Percentiles rank a stretch among this genome's conserved stretches.
Evolutionary conservation across 257 asterid genomes (phyloP).

Genomic region (Nicotiana tabacum): DNA sequence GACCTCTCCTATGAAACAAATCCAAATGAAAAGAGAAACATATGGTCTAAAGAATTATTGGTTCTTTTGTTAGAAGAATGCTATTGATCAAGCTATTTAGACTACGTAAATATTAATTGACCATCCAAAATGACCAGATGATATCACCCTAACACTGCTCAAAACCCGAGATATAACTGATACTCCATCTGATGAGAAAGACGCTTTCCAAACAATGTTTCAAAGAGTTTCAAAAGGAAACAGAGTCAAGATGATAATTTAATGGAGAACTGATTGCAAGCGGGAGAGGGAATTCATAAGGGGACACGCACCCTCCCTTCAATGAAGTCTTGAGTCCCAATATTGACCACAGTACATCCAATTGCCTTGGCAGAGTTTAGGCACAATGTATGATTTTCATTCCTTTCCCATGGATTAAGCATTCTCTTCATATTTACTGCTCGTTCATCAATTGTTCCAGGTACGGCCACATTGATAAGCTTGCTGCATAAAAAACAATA

Average conservation of each 20-base stretch:
- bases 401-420: slow-evolving; percentile 98
- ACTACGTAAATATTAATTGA: neutral
- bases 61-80: neutral
- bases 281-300: neutral
- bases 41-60: neutral
- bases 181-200: neutral
- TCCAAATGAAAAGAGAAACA: neutral
- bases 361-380: slow-evolving; percentile 98
- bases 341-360: slow-evolving; percentile 97
- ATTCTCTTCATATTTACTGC: slow-evolving; percentile 82
- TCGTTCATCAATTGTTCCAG: slow-evolving; percentile 96
- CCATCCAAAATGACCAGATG: neutral
- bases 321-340: slow-evolving; percentile 90
- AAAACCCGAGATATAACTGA: neutral
- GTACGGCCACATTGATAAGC: slow-evolving; percentile 94
- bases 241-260: neutral
- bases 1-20: neutral
- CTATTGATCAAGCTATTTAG: neutral
- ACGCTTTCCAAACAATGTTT: neutral
- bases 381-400: slow-evolving; percentile 94
- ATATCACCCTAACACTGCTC: neutral
- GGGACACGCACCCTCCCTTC: slow-evolving; percentile 82
- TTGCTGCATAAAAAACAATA: slow-evolving; percentile 53
- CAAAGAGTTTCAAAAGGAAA: neutral
- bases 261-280: neutral